Evolutionary conservation across 1,284 basidiomycete genomes (phyloP).

Genomic region (Fomitopsis schrenkii): DNA sequence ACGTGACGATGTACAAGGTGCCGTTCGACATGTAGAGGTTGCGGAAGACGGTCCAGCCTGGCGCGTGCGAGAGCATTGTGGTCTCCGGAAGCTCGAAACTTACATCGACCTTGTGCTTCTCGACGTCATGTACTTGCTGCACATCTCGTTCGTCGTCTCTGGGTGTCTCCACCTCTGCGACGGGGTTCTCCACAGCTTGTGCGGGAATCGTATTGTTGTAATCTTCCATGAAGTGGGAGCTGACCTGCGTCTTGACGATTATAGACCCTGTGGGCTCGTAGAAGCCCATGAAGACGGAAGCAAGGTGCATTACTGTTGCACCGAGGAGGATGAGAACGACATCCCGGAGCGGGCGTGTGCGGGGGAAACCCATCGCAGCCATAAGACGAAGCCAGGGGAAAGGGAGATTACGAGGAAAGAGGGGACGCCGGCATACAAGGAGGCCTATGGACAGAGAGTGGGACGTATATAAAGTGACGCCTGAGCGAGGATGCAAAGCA

Average conservation of each 20-base stretch:
- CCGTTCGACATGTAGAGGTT: slow-evolving; percentile 80
- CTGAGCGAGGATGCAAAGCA: neutral
- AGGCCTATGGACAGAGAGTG: neutral
- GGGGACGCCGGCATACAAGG: neutral
- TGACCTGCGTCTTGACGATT: slow-evolving; percentile 33
- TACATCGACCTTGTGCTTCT: slow-evolving; percentile 11
- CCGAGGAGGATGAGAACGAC: slow-evolving; percentile 48
- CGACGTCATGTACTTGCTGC: slow-evolving; percentile 5
- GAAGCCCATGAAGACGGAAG: slow-evolving; percentile 33
- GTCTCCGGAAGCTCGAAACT: slow-evolving; percentile 42
- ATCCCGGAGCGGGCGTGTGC: slow-evolving; percentile 36
- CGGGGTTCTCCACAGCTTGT: slow-evolving; percentile 5
- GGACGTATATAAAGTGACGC: neutral
- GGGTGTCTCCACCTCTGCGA: neutral
- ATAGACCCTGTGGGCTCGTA: slow-evolving; percentile 30
- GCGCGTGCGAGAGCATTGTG: slow-evolving; percentile 54
- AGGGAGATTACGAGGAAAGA: neutral
- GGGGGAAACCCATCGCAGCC: slow-evolving; percentile 18
- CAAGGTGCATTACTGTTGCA: slow-evolving; percentile 48
- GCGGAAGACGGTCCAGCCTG: slow-evolving; percentile 79
- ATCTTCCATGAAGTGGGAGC: slow-evolving; percentile 14
- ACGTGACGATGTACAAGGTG: slow-evolving; percentile 62
- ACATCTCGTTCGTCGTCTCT: slow-evolving; percentile 2
- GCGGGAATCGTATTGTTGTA: slow-evolving; percentile 2
- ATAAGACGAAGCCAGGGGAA: neutral